Evolutionary conservation across 164 flowering plant genomes (phyloP).

Genomic region (Aristolochia contorta): DNA sequence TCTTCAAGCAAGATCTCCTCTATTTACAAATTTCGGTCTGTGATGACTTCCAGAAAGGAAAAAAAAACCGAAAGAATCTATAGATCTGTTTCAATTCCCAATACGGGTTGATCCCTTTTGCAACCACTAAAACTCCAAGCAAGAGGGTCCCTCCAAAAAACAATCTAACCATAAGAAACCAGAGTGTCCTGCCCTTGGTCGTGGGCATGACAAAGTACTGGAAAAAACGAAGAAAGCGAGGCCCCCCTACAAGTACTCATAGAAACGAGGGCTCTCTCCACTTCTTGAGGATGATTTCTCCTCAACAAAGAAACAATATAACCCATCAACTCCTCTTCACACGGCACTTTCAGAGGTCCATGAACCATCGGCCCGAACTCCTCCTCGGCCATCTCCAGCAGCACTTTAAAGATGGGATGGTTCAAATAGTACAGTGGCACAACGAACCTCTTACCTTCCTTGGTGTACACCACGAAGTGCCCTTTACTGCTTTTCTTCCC

Average conservation of each 20-base stretch:
- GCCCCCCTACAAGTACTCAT: conserved; percentile 7
- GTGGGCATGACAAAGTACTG: conserved; percentile 5
- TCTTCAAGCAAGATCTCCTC: too few relatives aligned
- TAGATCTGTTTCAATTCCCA: not conserved
- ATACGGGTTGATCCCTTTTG: conserved; percentile 1
- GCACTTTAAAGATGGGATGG: conserved; percentile 33
- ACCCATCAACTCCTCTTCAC: conserved; percentile 35
- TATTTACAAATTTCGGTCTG: too few relatives aligned
- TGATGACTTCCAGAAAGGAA: not conserved
- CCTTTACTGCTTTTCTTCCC: conserved; percentile 23
- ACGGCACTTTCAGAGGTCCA: conserved; percentile 36
- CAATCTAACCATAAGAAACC: not conserved
- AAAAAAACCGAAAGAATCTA: not conserved
- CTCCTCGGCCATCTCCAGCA: conserved; percentile 42
- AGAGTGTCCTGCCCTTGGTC: conserved; percentile 5
- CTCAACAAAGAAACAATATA: conserved; percentile 24
- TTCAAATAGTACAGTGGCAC: conserved; percentile 30
- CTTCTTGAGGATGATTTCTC: conserved; percentile 17
- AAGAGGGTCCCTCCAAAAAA: not conserved
- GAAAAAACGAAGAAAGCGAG: conserved; percentile 6
- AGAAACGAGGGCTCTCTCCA: conserved; percentile 19
- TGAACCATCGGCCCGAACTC: conserved; percentile 28
- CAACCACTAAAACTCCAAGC: conserved; percentile 5
- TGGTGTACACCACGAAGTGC: conserved; percentile 34
- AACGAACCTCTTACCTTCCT: conserved; percentile 34